Evolutionary conservation across 805 yeast genomes (phyloP), one percentile per base, ranked within the genome.

Genomic region (Sugiyamaella mastotermitis): DNA sequence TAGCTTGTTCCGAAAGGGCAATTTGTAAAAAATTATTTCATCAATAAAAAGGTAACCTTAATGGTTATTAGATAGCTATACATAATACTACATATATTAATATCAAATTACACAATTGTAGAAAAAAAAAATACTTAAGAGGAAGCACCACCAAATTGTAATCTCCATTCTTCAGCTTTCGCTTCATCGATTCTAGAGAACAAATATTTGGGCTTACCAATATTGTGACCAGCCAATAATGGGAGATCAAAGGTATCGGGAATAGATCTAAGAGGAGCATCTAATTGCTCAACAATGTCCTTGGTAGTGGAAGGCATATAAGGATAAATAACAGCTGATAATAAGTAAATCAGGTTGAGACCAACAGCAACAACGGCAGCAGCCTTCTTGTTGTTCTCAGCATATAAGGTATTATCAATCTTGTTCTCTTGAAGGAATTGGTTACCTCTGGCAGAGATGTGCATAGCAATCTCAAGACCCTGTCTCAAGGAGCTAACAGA

Each of bases 361-460:
- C 94, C 97, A 37, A 85, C 82, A 47, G 84, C 95, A 40, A 92
- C 83, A 37, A 90, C 95, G 3, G 95, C 95, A 56, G 87, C 96
- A 10, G 95, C 76, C 54, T 76, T 78, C 23, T 73, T 84, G 31
- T 96, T 94, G 34, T 65, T 59, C 55, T 85, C 76, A 40, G 77
- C 74, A 62, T 78, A 85, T 48, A 88, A 69, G 7, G 83, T 69
- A 71, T 92, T 92, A 63, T 90, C 97, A 53, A 92, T 73, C 66
- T 88, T 88, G 68, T 88, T 87, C 36, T 90, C 98, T 67, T 92
- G 99, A 60, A 92, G 73, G 72, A 90, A 92, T 61, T 72, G 83
- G 66, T 92, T 92, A 63, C 98, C 98, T 53, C 95, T 78, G 15
- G 94, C 77, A 42, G 95, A 83, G 41, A 92, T 68, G 22, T 83